Percentiles rank a stretch among this genome's conserved stretches.
Conservation (phyloP, 139 green algal genomes). For the Closterium sp. region DNA sequence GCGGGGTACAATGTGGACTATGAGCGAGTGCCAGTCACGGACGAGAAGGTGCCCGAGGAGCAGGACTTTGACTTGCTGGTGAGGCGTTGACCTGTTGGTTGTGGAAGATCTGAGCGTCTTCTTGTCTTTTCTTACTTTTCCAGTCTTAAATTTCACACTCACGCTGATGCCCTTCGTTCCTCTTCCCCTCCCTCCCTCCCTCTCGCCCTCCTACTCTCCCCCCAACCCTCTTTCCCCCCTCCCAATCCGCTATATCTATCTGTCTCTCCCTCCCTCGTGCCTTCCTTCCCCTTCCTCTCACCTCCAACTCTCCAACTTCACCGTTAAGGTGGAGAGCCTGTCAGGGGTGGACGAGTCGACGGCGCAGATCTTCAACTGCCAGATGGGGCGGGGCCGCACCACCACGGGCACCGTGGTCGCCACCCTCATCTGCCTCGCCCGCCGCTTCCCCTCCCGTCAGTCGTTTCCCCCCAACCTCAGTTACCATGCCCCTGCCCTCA, state of each 20-base stretch:
- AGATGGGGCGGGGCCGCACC: conserved; percentile 92
- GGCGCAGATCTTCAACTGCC: conserved; percentile 93
- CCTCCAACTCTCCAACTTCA: not conserved
- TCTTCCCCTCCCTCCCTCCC: no score
- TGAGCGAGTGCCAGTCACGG: conserved; percentile 85
- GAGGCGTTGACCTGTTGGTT: conserved; percentile 62
- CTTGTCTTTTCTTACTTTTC: no score
- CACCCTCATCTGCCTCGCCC: conserved; percentile 62
- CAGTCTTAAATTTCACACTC: no score
- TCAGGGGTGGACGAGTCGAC: conserved; percentile 14
- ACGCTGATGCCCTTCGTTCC: no score
- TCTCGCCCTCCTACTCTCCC: no score
- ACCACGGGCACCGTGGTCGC: conserved; percentile 92
- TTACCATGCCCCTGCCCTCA: no score
- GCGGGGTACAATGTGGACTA: conserved; percentile 82
- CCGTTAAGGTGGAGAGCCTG: conserved; percentile 11
- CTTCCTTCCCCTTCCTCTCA: not conserved
- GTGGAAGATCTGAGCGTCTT: no score
- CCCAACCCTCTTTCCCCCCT: no score
- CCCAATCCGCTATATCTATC: no score
- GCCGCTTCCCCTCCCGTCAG: conserved; percentile 3
- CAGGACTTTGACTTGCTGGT: conserved; percentile 65
- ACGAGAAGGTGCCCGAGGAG: conserved; percentile 94
- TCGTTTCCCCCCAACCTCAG: no score
- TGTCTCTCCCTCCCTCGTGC: no score